Evolutionary conservation across 2,329 filamentous ascomycete species (phyloP), one percentile per base, ranked within the genome.

Genomic region (Blastomyces emzantsi): DNA sequence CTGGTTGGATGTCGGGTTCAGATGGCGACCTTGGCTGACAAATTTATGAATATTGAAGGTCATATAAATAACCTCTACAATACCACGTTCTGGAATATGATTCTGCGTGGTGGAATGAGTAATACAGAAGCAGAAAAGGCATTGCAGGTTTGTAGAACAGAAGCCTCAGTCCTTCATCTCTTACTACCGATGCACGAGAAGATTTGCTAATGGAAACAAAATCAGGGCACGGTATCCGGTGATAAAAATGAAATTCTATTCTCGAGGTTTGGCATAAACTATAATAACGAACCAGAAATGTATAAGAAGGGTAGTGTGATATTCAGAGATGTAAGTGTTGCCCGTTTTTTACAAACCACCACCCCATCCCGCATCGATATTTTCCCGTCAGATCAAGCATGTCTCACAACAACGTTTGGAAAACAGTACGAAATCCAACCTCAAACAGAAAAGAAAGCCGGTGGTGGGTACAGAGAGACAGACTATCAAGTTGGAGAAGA

Each of bases 51-150:
- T 49, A 15, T 45, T 58, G 13, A 65, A 93, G 90, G 90, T 68
- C 94, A 99, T 74, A 96, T 99, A 70, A 99, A 99, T 76, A 99
- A 99, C 72, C 83, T 99, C 4, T 99, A 97, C 77, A 99, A 99
- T 74, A 99, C 94, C 0, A 90, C 91, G 0, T 97, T 97, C 75
- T 99, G 94, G 94, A 82, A 88, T 0, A 80, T 99, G 70, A 88
- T 97, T 28, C 85, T 90, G 67, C 80, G 85, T 58, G 92, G 90
- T 1, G 89, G 88, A 0, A 83, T 94, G 79, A 87, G 84, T 61
- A 84, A 86, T 39, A 88, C 87, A 60, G 88, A 90, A 64, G 94
- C 94, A 0, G 93, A 97, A 73, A 84, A 88, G 71, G 84, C 85
- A 64, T 82, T 99, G 55, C 87, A 90, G 69, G 89, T 90, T 73